Percentiles rank a stretch among this genome's conserved stretches.
These are phyloP conservation scores for Chlamydomonas reinhardtii DNA, from an alignment of 163 green algal genomes.

Conservation along the genomic window DNA sequence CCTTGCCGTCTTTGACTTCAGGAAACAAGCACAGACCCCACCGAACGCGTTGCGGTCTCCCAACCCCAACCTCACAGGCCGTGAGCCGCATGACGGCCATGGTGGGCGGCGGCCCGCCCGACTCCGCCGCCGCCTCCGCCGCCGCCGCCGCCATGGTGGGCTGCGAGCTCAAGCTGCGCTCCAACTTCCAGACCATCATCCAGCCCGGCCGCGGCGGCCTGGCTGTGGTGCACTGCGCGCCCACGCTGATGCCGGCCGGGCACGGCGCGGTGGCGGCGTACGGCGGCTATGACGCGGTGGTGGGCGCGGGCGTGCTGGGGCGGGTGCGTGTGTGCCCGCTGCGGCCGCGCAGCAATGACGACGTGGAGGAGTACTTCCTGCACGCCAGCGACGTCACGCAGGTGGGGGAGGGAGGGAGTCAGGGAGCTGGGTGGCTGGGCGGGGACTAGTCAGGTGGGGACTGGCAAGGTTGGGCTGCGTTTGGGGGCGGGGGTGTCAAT, in stretches of 20 bases:
- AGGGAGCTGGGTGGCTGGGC: not conserved
- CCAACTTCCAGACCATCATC: conserved; percentile 41
- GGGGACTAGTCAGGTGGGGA: too few relatives aligned
- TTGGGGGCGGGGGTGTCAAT: too few relatives aligned
- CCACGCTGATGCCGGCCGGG: not conserved
- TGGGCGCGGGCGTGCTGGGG: conserved; percentile 37
- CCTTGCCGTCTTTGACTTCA: too few relatives aligned
- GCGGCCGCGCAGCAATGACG: conserved; percentile 21
- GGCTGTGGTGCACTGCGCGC: not conserved
- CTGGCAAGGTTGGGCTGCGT: too few relatives aligned
- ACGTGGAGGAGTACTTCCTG: conserved; percentile 49
- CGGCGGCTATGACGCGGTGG: conserved; percentile 24
- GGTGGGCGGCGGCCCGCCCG: not conserved
- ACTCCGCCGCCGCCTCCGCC: not conserved
- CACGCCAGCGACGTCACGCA: conserved; percentile 50
- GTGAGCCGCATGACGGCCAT: conserved; percentile 4
- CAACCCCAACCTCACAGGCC: too few relatives aligned
- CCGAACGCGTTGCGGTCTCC: too few relatives aligned
- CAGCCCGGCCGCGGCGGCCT: conserved; percentile 45
- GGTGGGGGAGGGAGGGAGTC: not conserved
- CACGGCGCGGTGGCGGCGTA: not conserved
- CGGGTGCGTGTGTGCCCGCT: conserved; percentile 31
- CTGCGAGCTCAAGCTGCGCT: conserved; percentile 24
- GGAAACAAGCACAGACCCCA: too few relatives aligned
- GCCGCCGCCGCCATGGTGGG: not conserved